Conservation (phyloP, 1,284 basidiomycete species). For the Wallemia ichthyophaga region DNA sequence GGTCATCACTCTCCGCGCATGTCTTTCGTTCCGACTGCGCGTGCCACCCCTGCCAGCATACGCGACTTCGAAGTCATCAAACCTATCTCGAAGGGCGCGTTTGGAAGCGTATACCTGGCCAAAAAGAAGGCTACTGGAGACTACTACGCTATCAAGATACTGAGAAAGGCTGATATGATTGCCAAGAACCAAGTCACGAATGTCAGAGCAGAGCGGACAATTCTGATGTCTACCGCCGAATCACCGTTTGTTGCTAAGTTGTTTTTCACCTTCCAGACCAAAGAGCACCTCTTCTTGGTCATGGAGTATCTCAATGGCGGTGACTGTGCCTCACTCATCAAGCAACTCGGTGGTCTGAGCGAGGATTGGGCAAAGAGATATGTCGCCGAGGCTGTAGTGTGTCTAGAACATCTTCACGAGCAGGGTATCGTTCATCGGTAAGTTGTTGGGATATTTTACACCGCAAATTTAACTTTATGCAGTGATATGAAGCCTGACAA, state of each 20-base stretch:
- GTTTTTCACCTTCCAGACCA: slow-evolving; percentile 19
- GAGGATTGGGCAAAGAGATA: slow-evolving; percentile 95
- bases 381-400: slow-evolving; percentile 79
- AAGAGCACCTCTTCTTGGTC: slow-evolving; percentile 19
- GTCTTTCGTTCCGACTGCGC: slow-evolving; percentile 39
- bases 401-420: slow-evolving; percentile 77
- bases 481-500: slow-evolving; percentile 98
- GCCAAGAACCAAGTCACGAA: slow-evolving; percentile 99
- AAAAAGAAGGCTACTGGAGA: slow-evolving; percentile 96
- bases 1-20: slow-evolving; percentile 61
- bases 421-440: slow-evolving; percentile 89
- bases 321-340: slow-evolving; percentile 86
- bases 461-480: slow-evolving; percentile 4
- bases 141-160: slow-evolving; percentile 95
- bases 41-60: slow-evolving; percentile 66
- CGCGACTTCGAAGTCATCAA: slow-evolving; percentile 99
- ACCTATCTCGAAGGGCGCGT: slow-evolving; percentile 95
- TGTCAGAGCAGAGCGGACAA: slow-evolving; percentile 96
- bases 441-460: slow-evolving; percentile 12
- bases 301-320: slow-evolving; percentile 45
- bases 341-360: slow-evolving; percentile 65
- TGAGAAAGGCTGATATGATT: slow-evolving; percentile 99
- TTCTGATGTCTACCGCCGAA: slow-evolving; percentile 96
- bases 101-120: slow-evolving; percentile 88
- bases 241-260: slow-evolving; percentile 48